phyloP scores from a whole-genome alignment of 257 asterid species.

The Henckelia pumila region DNA sequence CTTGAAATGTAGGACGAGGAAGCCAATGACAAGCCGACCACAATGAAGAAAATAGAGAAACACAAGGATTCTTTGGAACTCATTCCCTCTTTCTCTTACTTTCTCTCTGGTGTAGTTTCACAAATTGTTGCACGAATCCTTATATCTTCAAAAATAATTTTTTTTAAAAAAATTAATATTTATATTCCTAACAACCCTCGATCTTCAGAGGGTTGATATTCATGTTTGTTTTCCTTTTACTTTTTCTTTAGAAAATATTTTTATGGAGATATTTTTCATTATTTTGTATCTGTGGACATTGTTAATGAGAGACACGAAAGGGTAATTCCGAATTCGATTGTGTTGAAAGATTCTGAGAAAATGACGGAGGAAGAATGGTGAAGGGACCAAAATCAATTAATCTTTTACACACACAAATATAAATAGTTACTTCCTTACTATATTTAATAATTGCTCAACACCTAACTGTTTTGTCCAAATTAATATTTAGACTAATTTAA shows the following conservation, averaged over 20 bases:
- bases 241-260: neutral
- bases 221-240: neutral
- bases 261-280: neutral
- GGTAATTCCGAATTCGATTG: neutral
- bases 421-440: too few relatives aligned
- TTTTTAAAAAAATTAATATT: too few relatives aligned
- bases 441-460: too few relatives aligned
- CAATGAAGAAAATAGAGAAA: conserved; percentile 49
- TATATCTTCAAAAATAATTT: neutral
- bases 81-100: conserved; percentile 37
- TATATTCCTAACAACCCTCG: neutral
- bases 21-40: conserved; percentile 47
- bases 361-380: conserved; percentile 19
- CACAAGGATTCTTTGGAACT: conserved; percentile 34
- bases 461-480: too few relatives aligned
- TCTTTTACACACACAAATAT: too few relatives aligned
- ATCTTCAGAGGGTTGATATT: neutral
- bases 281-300: neutral
- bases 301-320: neutral
- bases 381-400: too few relatives aligned
- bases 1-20: conserved; percentile 62
- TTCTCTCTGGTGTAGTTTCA: conserved; percentile 28
- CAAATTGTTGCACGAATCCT: neutral
- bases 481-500: too few relatives aligned
- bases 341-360: conserved; percentile 26